Base-by-base conservation (phyloP, 2,329 filamentous ascomycete genomes). In the Fusarium devonianum region DNA sequence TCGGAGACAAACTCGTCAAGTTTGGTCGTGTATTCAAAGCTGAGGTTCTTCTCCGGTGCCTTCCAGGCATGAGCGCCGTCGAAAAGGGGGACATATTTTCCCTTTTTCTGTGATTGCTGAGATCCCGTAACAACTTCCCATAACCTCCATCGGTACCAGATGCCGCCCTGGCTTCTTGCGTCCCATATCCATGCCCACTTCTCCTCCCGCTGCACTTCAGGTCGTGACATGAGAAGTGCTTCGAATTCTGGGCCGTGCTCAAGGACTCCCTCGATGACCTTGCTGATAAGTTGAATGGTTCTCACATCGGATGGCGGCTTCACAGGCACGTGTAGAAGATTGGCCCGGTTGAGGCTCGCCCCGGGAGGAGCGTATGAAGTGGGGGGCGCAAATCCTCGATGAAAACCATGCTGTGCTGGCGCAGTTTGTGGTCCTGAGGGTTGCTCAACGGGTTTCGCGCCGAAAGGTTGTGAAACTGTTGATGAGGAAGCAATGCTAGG, bases 151-250 rank as follows among this genome's bases (percentile, higher is more conserved):
- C 94, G 86, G 71, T 97, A 97, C 82, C 92, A 99, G 12, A 95
- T 83, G 12, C 88, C 93, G 18, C 85, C 92, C 55, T 81, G 78
- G 65, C 86, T 92, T 58, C 86, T 82, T 14, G 92, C 82, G 69
- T 97, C 88, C 87, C 90, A 99, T 5, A 99, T 78, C 89, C 92
- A 99, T 0, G 92, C 89, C 86, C 93, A 97, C 59, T 88, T 92
- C 69, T 96, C 90, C 51, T 96, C 90, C 29, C 80, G 82, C 68
- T 96, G 90, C 1, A 97, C 88, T 44, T 92, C 85, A 0, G 89
- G 84, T 13, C 90, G 81, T 38, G 87, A 88, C 94, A 97, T 97
- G 6, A 99, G 80, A 2, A 96, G 77, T 5, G 92, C 92, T 71
- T 99, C 94, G 53, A 96, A 95, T 65, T 94, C 90, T 0, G 90